Evolutionary conservation across 306 rosid genomes (phyloP).

Genomic region (Neltuma alba): DNA sequence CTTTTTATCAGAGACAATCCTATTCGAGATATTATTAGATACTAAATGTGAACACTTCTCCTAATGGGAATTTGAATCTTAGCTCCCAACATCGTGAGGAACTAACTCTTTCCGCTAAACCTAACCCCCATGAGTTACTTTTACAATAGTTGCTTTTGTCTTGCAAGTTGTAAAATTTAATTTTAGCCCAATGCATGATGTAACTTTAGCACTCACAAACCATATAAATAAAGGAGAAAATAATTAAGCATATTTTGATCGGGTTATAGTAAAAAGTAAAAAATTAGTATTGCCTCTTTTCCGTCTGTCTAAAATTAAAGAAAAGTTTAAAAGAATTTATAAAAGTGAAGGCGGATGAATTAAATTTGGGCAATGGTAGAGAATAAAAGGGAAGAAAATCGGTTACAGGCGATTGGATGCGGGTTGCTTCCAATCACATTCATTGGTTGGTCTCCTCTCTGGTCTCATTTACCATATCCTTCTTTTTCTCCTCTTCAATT

Average conservation of each 20-base stretch:
- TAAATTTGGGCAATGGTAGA: neutral
- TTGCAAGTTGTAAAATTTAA: neutral
- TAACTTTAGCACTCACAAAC: neutral
- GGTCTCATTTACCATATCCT: neutral
- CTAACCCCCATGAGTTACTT: too few relatives aligned
- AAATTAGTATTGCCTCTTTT: neutral
- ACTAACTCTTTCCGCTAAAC: too few relatives aligned
- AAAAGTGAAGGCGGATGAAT: neutral
- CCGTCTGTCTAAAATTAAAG: neutral
- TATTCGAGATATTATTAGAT: too few relatives aligned
- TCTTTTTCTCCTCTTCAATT: neutral
- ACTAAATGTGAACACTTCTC: too few relatives aligned
- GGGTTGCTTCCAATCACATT: neutral
- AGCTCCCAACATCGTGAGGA: too few relatives aligned
- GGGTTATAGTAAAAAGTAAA: neutral
- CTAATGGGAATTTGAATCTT: too few relatives aligned
- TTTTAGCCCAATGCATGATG: neutral
- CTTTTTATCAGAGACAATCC: too few relatives aligned
- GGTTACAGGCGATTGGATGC: neutral
- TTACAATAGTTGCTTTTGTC: too few relatives aligned
- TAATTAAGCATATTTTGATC: neutral
- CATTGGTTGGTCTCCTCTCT: neutral
- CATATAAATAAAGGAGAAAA: neutral
- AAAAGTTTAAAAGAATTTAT: too few relatives aligned
- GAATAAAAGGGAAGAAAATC: neutral